Evolutionary conservation across 2,329 filamentous ascomycete species (phyloP), one percentile per base, ranked within the genome.

Genomic region (Xenoacremonium recifei): DNA sequence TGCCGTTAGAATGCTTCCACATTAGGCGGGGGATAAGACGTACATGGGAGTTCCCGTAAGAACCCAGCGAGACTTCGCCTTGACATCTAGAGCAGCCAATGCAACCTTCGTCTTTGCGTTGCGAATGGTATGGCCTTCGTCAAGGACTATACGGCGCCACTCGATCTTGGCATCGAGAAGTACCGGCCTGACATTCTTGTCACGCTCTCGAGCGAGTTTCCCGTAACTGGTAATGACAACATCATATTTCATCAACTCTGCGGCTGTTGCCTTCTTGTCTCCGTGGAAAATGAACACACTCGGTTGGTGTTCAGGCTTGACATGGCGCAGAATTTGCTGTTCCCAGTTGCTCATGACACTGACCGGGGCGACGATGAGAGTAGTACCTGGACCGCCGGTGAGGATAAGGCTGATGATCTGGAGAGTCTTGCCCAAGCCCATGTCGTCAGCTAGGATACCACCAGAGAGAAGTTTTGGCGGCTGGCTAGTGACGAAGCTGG

Each of bases 291-390:
- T 81, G 54, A 89, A 72, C 4, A 93, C 74, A 9, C 75, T 80
- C 6, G 89, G 79, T 2, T 72, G 67, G 41, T 79, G 67, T n/a
- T 85, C 76, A 5, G 73, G 62, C 27, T 80, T 76, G 34, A 92
- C 77, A 57, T 96, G 90, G 27, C 77, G 75, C 48, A 79, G 71
- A 40, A 92, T 87, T 63, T 95, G 89, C 40, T 85, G 81, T 53
- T 80, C 81, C 90, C 90, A 96, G 54, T 95, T 95, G 58, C 85
- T 90, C 86, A 95, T 91, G 16, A 95, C 89, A 38, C 84, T 85
- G 5, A 95, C 77, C 1, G 90, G 90, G 0, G 87, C 83, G 40
- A 95, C 73, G 39, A 96, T 91, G 17, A 96, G 73, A 0, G 89
- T 95, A 2, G 83, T 70, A 4, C 80, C 82, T 3, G 70, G 61